A percentile compares a stretch with the other conserved stretches of the same genome.
These are phyloP conservation scores for Fusarium kyushuense DNA, from an alignment of 2,329 filamentous ascomycete genomes.

Conservation along the genomic window DNA sequence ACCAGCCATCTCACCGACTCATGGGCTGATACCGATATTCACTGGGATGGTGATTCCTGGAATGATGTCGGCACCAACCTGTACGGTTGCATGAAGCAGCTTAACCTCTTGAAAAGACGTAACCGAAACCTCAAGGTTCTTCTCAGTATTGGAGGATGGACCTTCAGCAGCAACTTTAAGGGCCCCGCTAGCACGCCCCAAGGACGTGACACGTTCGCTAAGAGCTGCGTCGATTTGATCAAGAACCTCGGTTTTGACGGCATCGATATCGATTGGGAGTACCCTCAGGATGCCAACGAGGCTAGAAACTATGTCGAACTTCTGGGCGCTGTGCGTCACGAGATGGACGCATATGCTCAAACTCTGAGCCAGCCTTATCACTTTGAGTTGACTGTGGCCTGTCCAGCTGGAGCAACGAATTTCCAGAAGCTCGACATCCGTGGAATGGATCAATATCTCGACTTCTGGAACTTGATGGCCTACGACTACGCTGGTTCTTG, in stretches of 20 bases:
- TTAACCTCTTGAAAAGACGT: constrained; percentile 83
- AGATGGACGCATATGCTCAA: constrained; percentile 68
- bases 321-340: constrained; percentile 66
- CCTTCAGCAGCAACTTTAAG: constrained; percentile 88
- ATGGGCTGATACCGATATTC: constrained; percentile 79
- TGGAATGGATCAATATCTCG: constrained; percentile 73
- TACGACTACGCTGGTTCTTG: constrained; percentile 91
- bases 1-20: constrained; percentile 67
- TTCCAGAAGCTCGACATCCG: constrained; percentile 71
- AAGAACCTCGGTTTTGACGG: constrained; percentile 84
- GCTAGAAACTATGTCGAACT: constrained; percentile 71
- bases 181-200: constrained; percentile 75
- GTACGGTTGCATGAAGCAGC: constrained; percentile 90
- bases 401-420: constrained; percentile 72
- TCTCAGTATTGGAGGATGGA: constrained; percentile 92
- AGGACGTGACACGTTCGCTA: constrained; percentile 79
- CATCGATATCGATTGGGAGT: constrained; percentile 77
- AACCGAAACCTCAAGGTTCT: constrained; percentile 88
- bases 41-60: constrained; percentile 76
- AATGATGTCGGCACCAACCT: constrained; percentile 81
- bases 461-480: constrained; percentile 87
- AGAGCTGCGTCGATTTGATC: constrained; percentile 78
- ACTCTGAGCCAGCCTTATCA: constrained; percentile 60
- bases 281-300: constrained; percentile 67
- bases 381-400: constrained; percentile 74